phyloP scores from a whole-genome alignment of 306 rosid species.

The Hippophae gyantsensis region DNA sequence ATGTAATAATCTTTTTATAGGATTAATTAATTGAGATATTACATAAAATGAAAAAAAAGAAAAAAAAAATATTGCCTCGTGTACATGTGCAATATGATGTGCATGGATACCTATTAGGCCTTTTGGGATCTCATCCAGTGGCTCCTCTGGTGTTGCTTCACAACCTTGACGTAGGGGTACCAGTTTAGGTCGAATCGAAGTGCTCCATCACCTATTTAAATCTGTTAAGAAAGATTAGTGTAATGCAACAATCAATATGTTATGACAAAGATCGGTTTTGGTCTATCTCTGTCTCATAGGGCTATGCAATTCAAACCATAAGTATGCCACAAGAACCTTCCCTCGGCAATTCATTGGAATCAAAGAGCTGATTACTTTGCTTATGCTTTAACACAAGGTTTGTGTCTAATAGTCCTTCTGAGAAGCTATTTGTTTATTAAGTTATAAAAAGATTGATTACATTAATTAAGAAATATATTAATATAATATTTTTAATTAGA shows the following conservation, averaged over 20 bases:
- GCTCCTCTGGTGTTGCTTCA: constrained; percentile 64
- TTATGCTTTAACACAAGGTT: too few relatives aligned
- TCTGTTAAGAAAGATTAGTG: constrained; percentile 48
- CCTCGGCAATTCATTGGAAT: constrained; percentile 82
- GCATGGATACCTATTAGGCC: constrained; percentile 61
- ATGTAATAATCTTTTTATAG: too few relatives aligned
- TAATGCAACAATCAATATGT: constrained; percentile 91
- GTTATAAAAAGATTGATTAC: too few relatives aligned
- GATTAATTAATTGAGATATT: too few relatives aligned
- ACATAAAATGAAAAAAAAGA: too few relatives aligned
- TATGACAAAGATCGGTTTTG: constrained; percentile 52
- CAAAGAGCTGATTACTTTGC: constrained; percentile 66
- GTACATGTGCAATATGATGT: constrained; percentile 64
- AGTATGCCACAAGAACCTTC: constrained; percentile 70
- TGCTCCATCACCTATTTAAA: constrained; percentile 46
- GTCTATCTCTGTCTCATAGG: constrained; percentile 90
- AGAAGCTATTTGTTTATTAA: too few relatives aligned
- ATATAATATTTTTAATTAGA: too few relatives aligned
- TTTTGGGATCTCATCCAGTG: constrained; percentile 83
- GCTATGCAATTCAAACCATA: constrained; percentile 64
- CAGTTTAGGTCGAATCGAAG: constrained; percentile 38
- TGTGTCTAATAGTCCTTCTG: too few relatives aligned
- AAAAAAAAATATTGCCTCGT: too few relatives aligned
- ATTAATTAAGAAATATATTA: too few relatives aligned
- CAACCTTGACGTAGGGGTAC: constrained; percentile 78